Evolutionary conservation across 441 rosid genomes (phyloP), one percentile per base, ranked within the genome.

Genomic region (Pelargonium fulgidum): DNA sequence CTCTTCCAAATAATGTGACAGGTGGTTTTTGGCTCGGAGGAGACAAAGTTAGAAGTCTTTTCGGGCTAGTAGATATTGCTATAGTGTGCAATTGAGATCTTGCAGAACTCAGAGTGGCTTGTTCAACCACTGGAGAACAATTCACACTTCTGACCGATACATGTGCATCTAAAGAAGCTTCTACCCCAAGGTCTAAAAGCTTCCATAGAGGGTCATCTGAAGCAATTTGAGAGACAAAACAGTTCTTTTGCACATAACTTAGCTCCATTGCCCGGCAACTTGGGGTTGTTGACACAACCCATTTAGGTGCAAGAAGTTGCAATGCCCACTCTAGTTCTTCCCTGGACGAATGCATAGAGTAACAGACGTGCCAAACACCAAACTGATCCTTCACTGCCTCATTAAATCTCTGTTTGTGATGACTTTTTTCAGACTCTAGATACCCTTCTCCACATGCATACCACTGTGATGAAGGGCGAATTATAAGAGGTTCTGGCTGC

Each of bases 341-440:
- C 80, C 80, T 73, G 0, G 98, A 90, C 17, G 98, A 92, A 79
- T 90, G 97, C 76, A 86, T 90, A 2, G 98, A 88, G 78, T 87
- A 92, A 73, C 93, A 92, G 41, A 90, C 89, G 69, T 92, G 96
- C 96, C 96, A 92, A 42, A 90, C 72, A 68, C 96, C 91, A 80
- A 77, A 85, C 72, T 85, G 81, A 65, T 88, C 98, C 84, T 64
- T 87, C n/a, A 82, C 82, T 29, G 93, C 93, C 81, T 88, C 93
- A 68, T 68, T 65, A 16, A 81, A 82, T 77, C 86, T 81, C 70
- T 76, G 75, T 70, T 83, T 88, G 20, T 78, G 79, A 66, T 69
- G 79, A 67, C 72, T 73, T 42, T 72, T 54, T 16, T 54, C 83
- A 19, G 62, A 65, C 45, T 13, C 75, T 3, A 76, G 76, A 74